phyloP scores from a whole-genome alignment of 2,329 filamentous ascomycete species.

The Penicillium sp. region DNA sequence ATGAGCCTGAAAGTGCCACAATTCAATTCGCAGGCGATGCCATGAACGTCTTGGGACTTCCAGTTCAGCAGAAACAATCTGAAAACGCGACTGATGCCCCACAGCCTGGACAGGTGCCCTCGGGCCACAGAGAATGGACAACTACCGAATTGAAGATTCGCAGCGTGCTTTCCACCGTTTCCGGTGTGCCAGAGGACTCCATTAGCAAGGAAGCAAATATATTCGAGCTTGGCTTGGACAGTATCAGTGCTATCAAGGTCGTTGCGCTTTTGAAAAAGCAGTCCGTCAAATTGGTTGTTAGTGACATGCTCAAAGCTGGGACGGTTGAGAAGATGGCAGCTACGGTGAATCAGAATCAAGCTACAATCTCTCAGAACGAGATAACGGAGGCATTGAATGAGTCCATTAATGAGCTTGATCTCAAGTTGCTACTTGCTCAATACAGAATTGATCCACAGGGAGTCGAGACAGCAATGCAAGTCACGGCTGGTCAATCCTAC shows the following conservation, averaged over 20 bases:
- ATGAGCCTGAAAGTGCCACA: constrained; percentile 44
- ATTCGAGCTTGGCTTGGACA: constrained; percentile 83
- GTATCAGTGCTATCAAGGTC: constrained; percentile 84
- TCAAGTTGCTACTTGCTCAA: constrained; percentile 33
- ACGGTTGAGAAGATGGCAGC: constrained; percentile 61
- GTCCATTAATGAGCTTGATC: constrained; percentile 37
- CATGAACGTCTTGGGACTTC: constrained; percentile 62
- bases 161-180: constrained; percentile 49
- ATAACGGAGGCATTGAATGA: constrained; percentile 18
- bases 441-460: constrained; percentile 40
- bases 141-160: constrained; percentile 38
- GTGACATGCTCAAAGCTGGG: constrained; percentile 61
- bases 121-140: constrained; percentile 22
- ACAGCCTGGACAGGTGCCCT: not conserved
- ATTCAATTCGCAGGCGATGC: constrained; percentile 49
- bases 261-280: constrained; percentile 60
- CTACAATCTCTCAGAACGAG: constrained; percentile 13
- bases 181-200: constrained; percentile 51
- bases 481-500: constrained; percentile 71
- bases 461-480: constrained; percentile 58
- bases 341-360: constrained; percentile 13
- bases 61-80: constrained; percentile 11
- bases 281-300: constrained; percentile 59
- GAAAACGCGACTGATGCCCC: constrained; percentile 1
- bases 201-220: constrained; percentile 61